Conservation (phyloP, 2,329 filamentous ascomycete genomes). For the Ampelomyces quisqualis region DNA sequence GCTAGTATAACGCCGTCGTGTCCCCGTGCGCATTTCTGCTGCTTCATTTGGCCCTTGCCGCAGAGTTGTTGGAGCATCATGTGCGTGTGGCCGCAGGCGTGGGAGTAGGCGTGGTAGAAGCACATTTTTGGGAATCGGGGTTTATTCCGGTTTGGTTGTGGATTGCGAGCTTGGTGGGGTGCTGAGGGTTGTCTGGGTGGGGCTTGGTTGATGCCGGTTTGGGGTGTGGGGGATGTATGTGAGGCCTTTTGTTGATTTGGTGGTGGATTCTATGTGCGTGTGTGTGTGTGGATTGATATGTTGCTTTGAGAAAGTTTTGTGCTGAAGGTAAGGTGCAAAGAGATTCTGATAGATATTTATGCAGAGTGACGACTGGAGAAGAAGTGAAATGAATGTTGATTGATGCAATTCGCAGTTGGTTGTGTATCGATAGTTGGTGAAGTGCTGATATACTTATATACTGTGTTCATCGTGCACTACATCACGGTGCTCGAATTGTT, state of each 20-base stretch:
- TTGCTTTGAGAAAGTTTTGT: no score
- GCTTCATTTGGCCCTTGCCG: conserved; percentile 32
- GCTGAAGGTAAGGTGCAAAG: no score
- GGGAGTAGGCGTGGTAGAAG: conserved; percentile 51
- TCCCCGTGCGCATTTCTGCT: conserved; percentile 34
- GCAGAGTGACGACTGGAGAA: no score
- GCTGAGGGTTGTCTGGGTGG: no score
- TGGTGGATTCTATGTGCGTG: no score
- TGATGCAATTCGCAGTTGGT: neutral
- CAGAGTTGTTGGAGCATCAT: conserved; percentile 39
- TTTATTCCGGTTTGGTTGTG: neutral
- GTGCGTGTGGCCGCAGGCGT: conserved; percentile 49
- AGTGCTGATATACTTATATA: neutral
- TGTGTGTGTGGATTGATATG: no score
- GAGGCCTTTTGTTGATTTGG: no score
- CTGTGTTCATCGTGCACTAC: neutral
- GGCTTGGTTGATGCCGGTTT: no score
- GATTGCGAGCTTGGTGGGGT: no score
- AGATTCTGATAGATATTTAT: no score
- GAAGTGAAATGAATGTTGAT: neutral
- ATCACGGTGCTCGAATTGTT: conserved; percentile 1
- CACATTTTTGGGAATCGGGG: conserved; percentile 42
- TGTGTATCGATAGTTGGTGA: neutral
- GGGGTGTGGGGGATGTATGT: no score
- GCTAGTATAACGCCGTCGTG: conserved; percentile 35